phyloP scores from a whole-genome alignment of 495 filamentous ascomycete genomes.

The Aspergillus sparsus region DNA sequence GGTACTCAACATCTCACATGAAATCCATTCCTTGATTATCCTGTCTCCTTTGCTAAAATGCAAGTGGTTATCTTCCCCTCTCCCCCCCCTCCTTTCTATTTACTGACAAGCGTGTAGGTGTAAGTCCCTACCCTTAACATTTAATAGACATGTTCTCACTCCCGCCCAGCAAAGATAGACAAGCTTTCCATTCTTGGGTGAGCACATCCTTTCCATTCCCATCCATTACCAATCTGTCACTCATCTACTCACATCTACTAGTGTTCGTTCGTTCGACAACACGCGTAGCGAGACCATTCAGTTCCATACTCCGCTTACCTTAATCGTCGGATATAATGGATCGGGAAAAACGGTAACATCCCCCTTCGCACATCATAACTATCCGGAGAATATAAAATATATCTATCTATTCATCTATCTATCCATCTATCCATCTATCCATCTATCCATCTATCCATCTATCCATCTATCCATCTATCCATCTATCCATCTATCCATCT shows the following conservation, averaged over 20 bases:
- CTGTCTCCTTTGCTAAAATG: background rate
- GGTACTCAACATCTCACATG: too few species aligned
- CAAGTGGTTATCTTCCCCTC: background rate
- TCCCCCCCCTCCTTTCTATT: background rate
- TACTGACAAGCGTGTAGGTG: constrained; percentile 20
- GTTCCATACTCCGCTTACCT: constrained; percentile 85
- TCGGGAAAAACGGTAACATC: constrained; percentile 82
- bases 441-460: too few species aligned
- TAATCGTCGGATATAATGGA: constrained; percentile 96
- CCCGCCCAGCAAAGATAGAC: constrained; percentile 68
- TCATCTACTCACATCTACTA: constrained; percentile 29
- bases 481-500: too few species aligned
- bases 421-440: too few species aligned
- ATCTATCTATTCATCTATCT: background rate
- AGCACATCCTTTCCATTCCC: constrained; percentile 17
- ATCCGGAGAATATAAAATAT: background rate
- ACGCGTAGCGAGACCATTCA: constrained; percentile 74
- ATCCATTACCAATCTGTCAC: constrained; percentile 5
- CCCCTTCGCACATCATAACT: too few species aligned
- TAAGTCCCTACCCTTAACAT: constrained; percentile 12
- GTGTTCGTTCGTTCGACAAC: constrained; percentile 91
- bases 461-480: too few species aligned
- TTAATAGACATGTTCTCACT: too few species aligned
- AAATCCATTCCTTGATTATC: background rate
- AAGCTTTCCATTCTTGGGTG: constrained; percentile 83